Base-by-base conservation (phyloP, 2,329 filamentous ascomycete species). In the Curvularia sp. region DNA sequence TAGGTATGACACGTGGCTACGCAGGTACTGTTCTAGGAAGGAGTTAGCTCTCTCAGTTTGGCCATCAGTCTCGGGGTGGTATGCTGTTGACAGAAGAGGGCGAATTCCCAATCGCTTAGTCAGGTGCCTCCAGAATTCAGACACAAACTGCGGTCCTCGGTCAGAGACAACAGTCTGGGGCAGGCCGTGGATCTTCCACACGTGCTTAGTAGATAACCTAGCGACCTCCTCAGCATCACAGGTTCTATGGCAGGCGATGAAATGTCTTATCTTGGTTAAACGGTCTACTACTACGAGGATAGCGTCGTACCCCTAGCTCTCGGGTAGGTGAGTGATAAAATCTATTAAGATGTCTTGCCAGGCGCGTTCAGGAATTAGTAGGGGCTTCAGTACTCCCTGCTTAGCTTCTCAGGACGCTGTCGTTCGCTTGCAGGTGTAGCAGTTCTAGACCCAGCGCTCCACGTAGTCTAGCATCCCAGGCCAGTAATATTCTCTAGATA, bases 51-150 rank as follows among this genome's bases (percentile, higher is more conserved):
- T 23, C 23, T 61, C 47, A 18, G 58, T 58, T 25, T 56, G 49
- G 28, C 55, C 49, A 32, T 61, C 49, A 3, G 58, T 61, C 25
- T 61, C 19, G 6, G 55, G 58, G 34, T 61, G 49, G 28, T 53
- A 59, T 3, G 58, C 49, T 12, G 59, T 61, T 18, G 51, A 61
- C 5, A 59, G 47, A 3, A 49, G 25, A 10, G 19, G 23, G 19
- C 32, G 10, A 13, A 43, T 43, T 4, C 23, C 10, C 4, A 43
- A 12, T 3, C 41, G 19, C 8, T 27, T 3, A 13, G 15, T 19
- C 5, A 43, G 19, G 19, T 19, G 21, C 8, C 27, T 43, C 41
- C 21, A 43, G 18, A 43, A 43, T 19, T 3, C 18, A 10, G 36
- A 18, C 36, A 39, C 36, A n/a, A 39, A 39, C n/a, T 39, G 15